Evolutionary conservation across 495 filamentous ascomycete genomes (phyloP).

Genomic region (Jackrogersella minutella): DNA sequence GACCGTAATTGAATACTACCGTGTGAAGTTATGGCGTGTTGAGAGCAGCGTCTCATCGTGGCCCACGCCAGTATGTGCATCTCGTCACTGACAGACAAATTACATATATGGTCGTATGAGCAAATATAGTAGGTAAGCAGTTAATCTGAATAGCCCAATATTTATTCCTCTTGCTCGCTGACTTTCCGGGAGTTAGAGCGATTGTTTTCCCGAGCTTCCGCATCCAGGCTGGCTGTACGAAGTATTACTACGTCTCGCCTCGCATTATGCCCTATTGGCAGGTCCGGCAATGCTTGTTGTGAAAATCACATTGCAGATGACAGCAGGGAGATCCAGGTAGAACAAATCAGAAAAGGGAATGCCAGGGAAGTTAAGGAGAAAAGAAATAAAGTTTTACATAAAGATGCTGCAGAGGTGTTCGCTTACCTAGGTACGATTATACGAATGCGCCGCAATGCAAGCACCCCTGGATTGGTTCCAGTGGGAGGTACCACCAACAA

Average conservation of each 20-base stretch:
- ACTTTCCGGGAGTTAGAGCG: slow-evolving; percentile 11
- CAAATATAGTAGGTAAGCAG: slow-evolving; percentile 10
- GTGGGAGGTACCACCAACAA: slow-evolving; percentile 16
- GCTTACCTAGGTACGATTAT: not conserved
- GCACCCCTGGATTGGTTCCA: slow-evolving; percentile 6
- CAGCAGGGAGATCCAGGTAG: not conserved
- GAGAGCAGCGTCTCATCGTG: slow-evolving; percentile 7
- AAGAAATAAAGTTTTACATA: slow-evolving; percentile 8
- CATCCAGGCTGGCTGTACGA: slow-evolving; percentile 26
- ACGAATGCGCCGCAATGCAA: slow-evolving; percentile 19
- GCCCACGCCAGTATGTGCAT: not conserved
- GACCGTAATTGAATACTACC: slow-evolving; percentile 23
- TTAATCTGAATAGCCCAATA: slow-evolving; percentile 11
- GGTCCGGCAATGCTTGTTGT: slow-evolving; percentile 11
- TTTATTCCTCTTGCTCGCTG: slow-evolving; percentile 5
- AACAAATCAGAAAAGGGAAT: not conserved
- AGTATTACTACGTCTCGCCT: slow-evolving; percentile 29
- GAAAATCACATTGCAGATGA: not conserved
- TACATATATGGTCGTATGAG: not conserved
- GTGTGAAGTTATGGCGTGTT: slow-evolving; percentile 16
- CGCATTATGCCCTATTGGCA: slow-evolving; percentile 24
- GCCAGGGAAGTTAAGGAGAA: not conserved
- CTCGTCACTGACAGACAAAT: slow-evolving; percentile 7
- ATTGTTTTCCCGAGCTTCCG: slow-evolving; percentile 31
- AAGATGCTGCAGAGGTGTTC: slow-evolving; percentile 13